These are phyloP conservation scores for Colletotrichum noveboracense DNA, from an alignment of 2,329 filamentous ascomycete genomes.

Conservation along the genomic window DNA sequence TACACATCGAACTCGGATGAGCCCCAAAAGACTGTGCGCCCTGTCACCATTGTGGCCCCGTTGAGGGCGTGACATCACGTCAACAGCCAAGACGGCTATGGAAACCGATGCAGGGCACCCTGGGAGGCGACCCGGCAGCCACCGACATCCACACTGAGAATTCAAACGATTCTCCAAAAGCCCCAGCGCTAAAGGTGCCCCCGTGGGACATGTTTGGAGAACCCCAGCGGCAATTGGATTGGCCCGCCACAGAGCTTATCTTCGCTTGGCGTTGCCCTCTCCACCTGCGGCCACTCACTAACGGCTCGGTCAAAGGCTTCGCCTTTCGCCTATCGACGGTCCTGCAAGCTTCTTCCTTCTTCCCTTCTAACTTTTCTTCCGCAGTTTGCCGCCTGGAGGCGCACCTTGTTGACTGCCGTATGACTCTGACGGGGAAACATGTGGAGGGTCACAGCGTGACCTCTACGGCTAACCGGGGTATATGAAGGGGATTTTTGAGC, in stretches of 20 bases:
- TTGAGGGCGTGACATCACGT: background rate
- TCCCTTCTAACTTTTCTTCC: too few relatives aligned
- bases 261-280: background rate
- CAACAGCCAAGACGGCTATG: conserved; percentile 9
- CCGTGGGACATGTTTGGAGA: background rate
- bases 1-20: background rate
- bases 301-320: background rate
- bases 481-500: too few relatives aligned
- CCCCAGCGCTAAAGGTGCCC: background rate
- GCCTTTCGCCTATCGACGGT: background rate
- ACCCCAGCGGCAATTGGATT: background rate
- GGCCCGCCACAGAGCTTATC: background rate
- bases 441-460: too few relatives aligned
- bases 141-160: background rate
- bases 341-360: background rate
- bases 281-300: background rate
- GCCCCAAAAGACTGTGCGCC: background rate
- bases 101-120: background rate
- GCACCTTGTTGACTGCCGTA: too few relatives aligned
- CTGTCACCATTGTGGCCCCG: background rate
- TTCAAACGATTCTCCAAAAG: background rate
- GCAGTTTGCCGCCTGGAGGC: too few relatives aligned
- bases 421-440: too few relatives aligned
- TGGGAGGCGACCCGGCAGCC: background rate
- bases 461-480: too few relatives aligned